Conservation (phyloP, 768 basidiomycete genomes). For the Trametes meyenii region DNA sequence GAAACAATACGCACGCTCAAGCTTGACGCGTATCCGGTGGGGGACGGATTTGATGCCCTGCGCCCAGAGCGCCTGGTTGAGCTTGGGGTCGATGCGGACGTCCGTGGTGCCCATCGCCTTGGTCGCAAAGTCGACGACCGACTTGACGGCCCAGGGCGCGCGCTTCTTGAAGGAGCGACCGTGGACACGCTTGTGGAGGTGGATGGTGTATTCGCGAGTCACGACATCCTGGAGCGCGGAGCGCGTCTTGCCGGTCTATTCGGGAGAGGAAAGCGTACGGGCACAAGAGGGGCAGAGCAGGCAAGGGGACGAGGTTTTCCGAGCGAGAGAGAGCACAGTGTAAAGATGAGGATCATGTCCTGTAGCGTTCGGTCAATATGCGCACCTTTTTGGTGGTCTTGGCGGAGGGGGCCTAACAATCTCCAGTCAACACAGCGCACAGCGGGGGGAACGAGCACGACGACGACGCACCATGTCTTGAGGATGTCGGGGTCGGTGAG, state of each 20-base stretch:
- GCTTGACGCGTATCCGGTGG: conserved; percentile 87
- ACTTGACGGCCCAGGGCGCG: conserved; percentile 94
- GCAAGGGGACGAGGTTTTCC: neutral
- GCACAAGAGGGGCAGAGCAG: neutral
- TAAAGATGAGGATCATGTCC: conserved; percentile 5
- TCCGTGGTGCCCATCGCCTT: conserved; percentile 96
- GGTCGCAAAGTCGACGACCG: conserved; percentile 86
- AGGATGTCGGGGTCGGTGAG: conserved; percentile 61
- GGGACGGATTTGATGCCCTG: conserved; percentile 94
- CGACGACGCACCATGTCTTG: conserved; percentile 66
- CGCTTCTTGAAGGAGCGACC: conserved; percentile 97
- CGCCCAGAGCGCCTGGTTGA: conserved; percentile 96
- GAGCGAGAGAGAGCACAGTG: conserved; percentile 1
- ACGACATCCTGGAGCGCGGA: conserved; percentile 98
- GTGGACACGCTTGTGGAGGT: conserved; percentile 93
- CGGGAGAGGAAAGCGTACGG: conserved; percentile 3
- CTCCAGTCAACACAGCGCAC: conserved; percentile 5
- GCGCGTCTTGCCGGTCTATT: conserved; percentile 86
- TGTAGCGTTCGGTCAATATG: neutral
- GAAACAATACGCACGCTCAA: conserved; percentile 72
- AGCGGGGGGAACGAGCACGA: conserved; percentile 2
- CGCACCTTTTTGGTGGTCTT: conserved; percentile 59
- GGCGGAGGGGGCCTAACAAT: conserved; percentile 47
- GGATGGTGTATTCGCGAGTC: conserved; percentile 98
- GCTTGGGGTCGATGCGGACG: conserved; percentile 91